Evolutionary conservation across 2,329 filamentous ascomycete species (phyloP).

Genomic region (Xylariaceae sp.): DNA sequence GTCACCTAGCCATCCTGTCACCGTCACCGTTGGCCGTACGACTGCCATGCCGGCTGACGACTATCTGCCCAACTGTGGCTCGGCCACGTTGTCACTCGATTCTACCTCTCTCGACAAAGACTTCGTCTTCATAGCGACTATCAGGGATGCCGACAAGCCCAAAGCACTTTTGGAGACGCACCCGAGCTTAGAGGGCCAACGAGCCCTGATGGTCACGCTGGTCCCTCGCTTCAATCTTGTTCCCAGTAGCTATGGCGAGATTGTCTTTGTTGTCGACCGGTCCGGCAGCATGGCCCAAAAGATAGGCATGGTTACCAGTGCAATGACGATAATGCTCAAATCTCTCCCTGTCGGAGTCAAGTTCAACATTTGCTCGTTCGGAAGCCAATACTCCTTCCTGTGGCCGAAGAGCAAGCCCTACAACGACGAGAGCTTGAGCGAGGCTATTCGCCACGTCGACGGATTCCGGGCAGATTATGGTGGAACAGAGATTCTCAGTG

Average conservation of each 20-base stretch:
- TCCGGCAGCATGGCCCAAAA: conserved; percentile 11
- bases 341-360: conserved; percentile 9
- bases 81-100: conserved; percentile 11
- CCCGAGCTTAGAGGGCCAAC: conserved; percentile 6
- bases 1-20: conserved; percentile 8
- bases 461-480: conserved; percentile 3
- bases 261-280: conserved; percentile 11
- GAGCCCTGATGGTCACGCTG: conserved; percentile 13
- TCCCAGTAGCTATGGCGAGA: background rate
- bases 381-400: conserved; percentile 1
- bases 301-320: conserved; percentile 8
- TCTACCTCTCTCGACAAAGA: conserved; percentile 6
- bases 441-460: conserved; percentile 5
- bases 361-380: conserved; percentile 16
- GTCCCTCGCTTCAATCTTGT: conserved; percentile 12
- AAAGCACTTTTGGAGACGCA: conserved; percentile 16
- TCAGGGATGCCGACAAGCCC: conserved; percentile 7
- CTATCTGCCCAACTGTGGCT: conserved; percentile 4
- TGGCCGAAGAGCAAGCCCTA: conserved; percentile 10
- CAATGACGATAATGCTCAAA: conserved; percentile 12
- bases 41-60: conserved; percentile 3
- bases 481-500: conserved; percentile 4
- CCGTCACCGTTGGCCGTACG: conserved; percentile 7
- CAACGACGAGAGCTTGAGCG: conserved; percentile 1
- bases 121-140: conserved; percentile 11